Evolutionary conservation across 225 moss, liverwort and hornwort species (phyloP).

Genomic region (Pleurozium schreberi): DNA sequence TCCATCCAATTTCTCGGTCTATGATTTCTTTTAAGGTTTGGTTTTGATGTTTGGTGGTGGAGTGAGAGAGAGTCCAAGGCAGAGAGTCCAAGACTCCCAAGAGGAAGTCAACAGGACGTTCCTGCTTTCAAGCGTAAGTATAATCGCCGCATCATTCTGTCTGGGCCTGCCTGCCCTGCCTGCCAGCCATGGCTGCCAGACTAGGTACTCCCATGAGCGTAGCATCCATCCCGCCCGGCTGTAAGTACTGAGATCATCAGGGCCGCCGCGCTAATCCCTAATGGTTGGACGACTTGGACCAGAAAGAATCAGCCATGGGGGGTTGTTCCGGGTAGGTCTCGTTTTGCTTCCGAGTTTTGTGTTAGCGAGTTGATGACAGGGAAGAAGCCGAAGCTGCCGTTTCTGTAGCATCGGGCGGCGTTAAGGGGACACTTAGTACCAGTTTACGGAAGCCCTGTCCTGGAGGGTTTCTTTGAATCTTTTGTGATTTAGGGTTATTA

Average conservation of each 20-base stretch:
- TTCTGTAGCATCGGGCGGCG: not conserved
- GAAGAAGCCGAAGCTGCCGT: not conserved
- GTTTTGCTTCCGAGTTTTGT: constrained; percentile 2
- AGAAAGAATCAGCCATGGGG: not conserved
- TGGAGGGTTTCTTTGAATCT: not conserved
- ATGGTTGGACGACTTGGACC: constrained; percentile 7
- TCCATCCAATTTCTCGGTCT: constrained; percentile 3
- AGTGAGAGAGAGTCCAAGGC: not conserved
- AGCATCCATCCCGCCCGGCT: not conserved
- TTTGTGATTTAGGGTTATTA: constrained; percentile 21
- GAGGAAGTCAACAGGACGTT: constrained; percentile 17
- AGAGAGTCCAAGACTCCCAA: not conserved
- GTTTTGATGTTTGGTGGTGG: not conserved
- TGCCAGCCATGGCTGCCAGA: constrained; percentile 8
- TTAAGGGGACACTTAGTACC: not conserved
- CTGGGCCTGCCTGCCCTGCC: not conserved
- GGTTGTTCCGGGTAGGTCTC: not conserved
- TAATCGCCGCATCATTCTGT: constrained; percentile 10
- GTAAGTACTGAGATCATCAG: constrained; percentile 8
- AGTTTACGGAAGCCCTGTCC: not conserved
- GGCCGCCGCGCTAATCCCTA: constrained; percentile 6
- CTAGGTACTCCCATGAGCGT: constrained; percentile 3
- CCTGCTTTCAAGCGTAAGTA: constrained; percentile 20
- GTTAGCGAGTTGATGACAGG: not conserved
- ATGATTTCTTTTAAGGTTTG: not conserved